Conservation (phyloP, 805 yeast genomes). For the Yueomyces sinensis region DNA sequence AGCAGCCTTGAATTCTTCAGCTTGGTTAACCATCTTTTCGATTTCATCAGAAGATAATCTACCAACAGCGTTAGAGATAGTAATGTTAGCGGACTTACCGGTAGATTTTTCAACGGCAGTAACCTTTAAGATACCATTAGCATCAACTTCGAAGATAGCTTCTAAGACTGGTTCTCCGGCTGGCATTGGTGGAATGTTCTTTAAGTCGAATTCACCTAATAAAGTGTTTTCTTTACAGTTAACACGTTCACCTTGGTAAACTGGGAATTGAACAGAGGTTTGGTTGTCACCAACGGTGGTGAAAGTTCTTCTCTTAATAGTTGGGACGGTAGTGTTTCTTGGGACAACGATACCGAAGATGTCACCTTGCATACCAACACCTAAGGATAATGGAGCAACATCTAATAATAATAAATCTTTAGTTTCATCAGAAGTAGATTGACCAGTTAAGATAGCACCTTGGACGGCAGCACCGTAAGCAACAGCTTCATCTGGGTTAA, state of each 20-base stretch:
- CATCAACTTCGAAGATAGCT: conserved; percentile 97
- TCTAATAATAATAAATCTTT: conserved; percentile 90
- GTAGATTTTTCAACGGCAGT: conserved; percentile 97
- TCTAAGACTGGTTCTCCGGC: conserved; percentile 99
- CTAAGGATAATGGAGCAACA: conserved; percentile 59
- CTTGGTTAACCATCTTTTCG: conserved; percentile 97
- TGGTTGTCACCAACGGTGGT: conserved; percentile 97
- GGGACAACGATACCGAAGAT: conserved; percentile 97
- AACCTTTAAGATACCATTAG: conserved; percentile 98
- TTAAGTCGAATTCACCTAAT: conserved; percentile 95
- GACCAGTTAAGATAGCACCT: conserved; percentile 81
- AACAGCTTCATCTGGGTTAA: conserved; percentile 98
- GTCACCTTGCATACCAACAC: conserved; percentile 89
- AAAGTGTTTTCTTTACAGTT: conserved; percentile 94
- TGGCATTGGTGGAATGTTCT: conserved; percentile 94
- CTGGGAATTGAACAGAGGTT: conserved; percentile 97
- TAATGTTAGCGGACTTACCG: conserved; percentile 91
- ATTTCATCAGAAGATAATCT: conserved; percentile 93
- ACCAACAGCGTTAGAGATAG: conserved; percentile 98
- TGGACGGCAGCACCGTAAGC: conserved; percentile 99
- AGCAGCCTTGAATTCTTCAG: conserved; percentile 97
- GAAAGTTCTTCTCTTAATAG: conserved; percentile 96
- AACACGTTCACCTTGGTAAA: conserved; percentile 98
- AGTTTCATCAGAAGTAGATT: conserved; percentile 76
- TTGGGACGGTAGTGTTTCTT: conserved; percentile 98